phyloP scores from a whole-genome alignment of 495 filamentous ascomycete species.

The Podospora pseudocomata region DNA sequence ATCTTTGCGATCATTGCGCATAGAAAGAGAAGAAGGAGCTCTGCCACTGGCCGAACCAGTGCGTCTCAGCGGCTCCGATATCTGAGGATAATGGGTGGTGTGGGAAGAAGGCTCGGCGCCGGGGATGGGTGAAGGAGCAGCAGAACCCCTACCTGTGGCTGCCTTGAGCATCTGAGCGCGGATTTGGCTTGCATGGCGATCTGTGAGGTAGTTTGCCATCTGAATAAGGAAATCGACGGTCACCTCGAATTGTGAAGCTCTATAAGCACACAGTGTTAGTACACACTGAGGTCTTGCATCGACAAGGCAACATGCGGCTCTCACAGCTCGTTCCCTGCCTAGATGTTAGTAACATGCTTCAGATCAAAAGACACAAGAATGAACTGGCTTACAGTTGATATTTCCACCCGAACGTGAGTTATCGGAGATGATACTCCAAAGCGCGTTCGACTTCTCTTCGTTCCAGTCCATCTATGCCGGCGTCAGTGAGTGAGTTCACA shows the following conservation, averaged over 20 bases:
- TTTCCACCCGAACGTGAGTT: conserved; percentile 62
- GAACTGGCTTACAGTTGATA: conserved; percentile 65
- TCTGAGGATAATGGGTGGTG: conserved; percentile 36
- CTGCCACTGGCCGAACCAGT: conserved; percentile 51
- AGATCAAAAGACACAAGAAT: conserved; percentile 1
- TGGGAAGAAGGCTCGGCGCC: conserved; percentile 44
- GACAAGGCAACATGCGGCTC: conserved; percentile 21
- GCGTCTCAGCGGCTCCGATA: conserved; percentile 52
- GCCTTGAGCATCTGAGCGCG: conserved; percentile 86
- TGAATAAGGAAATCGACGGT: conserved; percentile 85
- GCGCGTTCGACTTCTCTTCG: conserved; percentile 71
- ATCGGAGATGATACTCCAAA: conserved; percentile 89
- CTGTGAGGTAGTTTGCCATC: conserved; percentile 92
- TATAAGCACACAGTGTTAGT: conserved; percentile 29
- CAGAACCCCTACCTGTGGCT: conserved; percentile 44
- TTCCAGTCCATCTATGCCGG: conserved; percentile 52
- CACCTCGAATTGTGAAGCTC: conserved; percentile 55
- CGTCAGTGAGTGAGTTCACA: conserved; percentile 13
- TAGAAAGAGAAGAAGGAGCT: conserved; percentile 62
- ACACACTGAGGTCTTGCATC: neutral
- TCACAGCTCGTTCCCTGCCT: conserved; percentile 78
- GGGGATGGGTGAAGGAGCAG: conserved; percentile 50
- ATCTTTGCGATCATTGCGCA: conserved; percentile 52
- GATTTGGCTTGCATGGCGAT: conserved; percentile 83
- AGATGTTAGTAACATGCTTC: conserved; percentile 34